Base-by-base conservation (phyloP, 208 protist species). In the Vickermania ingenoplastis region DNA sequence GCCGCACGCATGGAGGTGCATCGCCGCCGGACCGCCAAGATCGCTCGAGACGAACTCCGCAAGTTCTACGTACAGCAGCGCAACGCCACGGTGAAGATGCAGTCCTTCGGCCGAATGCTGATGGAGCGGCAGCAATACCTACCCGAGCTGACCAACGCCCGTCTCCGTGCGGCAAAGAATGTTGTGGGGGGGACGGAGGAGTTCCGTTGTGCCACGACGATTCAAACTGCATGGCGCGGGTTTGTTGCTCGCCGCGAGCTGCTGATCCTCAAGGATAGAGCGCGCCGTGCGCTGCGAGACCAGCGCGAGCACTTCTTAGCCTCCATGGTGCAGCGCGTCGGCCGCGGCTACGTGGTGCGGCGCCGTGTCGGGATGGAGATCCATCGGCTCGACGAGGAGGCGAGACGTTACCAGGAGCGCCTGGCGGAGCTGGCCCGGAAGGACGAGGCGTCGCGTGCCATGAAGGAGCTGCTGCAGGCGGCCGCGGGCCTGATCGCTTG, bases 61-160 rank as follows among this genome's bases (percentile, higher is more conserved):
- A 30, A 67, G 11, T 72, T 74, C 53, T 79, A 82, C 56, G 69
- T 85, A 59, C 67, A 54, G 2, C 61, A 70, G 14, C 68, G 76
- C 31, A 65, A 78, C 36, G 86, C 83, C 1, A 77, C 83, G 7
- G 71, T 81, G 25, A 81, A 71, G 36, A 57, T 94, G 22, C 86
- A 94, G 67, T 67, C 83, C 0, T 89, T 89, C 56, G 80, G 71
- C 13, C 72, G 86, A 26, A 77, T 76, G 71, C 63, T 94, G 51
- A 77, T 86, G 53, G 74, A 63, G 7, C 57, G 61, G 36, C 53
- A 73, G 17, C 61, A 70, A 11, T 54, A 70, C 0, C 31, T 68
- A 2, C 66, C 77, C 7, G 48, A 73, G 0, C 75, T 94, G 25
- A 77, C 64, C 21, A 48, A 55, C 5, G 79, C 81, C 5, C 73